Conservation (phyloP, 257 asterid genomes). For the Jacaranda copaia region DNA sequence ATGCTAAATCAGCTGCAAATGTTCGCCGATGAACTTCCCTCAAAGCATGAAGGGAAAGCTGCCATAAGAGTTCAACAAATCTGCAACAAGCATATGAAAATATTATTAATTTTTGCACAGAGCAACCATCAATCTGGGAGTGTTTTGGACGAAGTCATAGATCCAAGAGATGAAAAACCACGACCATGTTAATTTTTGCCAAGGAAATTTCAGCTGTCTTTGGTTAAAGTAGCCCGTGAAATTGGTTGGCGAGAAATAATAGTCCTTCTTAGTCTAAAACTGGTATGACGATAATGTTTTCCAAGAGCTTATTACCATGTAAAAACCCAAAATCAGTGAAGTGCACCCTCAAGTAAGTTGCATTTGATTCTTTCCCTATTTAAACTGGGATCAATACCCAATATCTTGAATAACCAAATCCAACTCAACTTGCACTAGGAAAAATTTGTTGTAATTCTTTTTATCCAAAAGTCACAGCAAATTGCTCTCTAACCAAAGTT, state of each 20-base stretch:
- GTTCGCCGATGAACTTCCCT: slow-evolving; percentile 97
- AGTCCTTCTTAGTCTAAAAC: slow-evolving; percentile 11
- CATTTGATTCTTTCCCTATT: slow-evolving; percentile 9
- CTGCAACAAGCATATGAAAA: slow-evolving; percentile 55
- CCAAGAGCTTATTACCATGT: not conserved
- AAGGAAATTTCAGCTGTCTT: slow-evolving; percentile 28
- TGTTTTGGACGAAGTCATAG: slow-evolving; percentile 4
- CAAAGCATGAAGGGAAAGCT: slow-evolving; percentile 97
- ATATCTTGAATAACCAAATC: slow-evolving; percentile 24
- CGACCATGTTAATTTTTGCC: not conserved
- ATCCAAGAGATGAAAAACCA: slow-evolving; percentile 13
- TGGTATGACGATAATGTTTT: slow-evolving; percentile 15
- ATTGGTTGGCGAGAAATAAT: slow-evolving; percentile 27
- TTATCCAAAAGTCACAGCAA: slow-evolving; percentile 20
- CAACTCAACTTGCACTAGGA: slow-evolving; percentile 20
- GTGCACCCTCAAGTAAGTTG: not conserved
- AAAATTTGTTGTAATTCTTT: slow-evolving; percentile 9
- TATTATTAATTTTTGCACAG: slow-evolving; percentile 18
- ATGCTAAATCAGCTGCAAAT: slow-evolving; percentile 87
- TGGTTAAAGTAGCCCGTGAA: slow-evolving; percentile 20
- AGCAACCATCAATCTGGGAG: not conserved
- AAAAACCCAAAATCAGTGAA: slow-evolving; percentile 15
- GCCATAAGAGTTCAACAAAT: slow-evolving; percentile 97
- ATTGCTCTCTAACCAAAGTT: slow-evolving; percentile 11
- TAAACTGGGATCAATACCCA: slow-evolving; percentile 7